These are phyloP conservation scores for Potentilla sterilis DNA, from an alignment of 306 rosid species.

Conservation along the genomic window DNA sequence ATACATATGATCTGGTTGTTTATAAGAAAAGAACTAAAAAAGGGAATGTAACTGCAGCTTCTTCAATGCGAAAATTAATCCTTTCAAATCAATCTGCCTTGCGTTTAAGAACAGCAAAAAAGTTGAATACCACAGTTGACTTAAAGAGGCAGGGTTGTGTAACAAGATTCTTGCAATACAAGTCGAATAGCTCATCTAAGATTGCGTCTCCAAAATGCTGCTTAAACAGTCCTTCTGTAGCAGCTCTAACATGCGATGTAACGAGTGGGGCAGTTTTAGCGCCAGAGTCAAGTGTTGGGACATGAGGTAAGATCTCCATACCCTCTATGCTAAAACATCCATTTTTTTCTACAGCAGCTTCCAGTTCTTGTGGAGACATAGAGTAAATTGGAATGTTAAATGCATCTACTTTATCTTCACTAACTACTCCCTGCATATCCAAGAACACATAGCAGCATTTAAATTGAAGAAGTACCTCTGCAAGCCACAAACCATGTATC, in stretches of 20 bases:
- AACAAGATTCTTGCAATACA: too few species aligned
- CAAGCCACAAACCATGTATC: too few species aligned
- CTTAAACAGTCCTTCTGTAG: too few species aligned
- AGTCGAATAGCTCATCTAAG: too few species aligned
- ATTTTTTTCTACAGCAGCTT: neutral
- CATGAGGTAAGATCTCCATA: neutral
- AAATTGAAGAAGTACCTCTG: too few species aligned
- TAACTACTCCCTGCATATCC: neutral
- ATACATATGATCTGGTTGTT: neutral
- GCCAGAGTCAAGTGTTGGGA: too few species aligned
- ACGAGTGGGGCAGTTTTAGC: too few species aligned
- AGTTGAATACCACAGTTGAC: too few species aligned
- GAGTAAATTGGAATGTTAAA: neutral
- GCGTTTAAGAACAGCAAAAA: neutral
- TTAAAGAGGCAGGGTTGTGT: too few species aligned
- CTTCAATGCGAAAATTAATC: neutral
- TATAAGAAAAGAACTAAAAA: neutral
- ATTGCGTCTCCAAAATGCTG: too few species aligned
- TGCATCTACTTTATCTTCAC: neutral
- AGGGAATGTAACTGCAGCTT: neutral
- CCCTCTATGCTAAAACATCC: slow-evolving; percentile 17
- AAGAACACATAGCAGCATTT: neutral
- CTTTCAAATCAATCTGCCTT: neutral
- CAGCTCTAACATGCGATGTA: too few species aligned
- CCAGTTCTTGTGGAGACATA: slow-evolving; percentile 3